A percentile compares a stretch with the other conserved stretches of the same genome.
These are phyloP conservation scores for Podosphaera xanthii DNA, from an alignment of 2,329 filamentous ascomycete genomes.

Conservation along the genomic window DNA sequence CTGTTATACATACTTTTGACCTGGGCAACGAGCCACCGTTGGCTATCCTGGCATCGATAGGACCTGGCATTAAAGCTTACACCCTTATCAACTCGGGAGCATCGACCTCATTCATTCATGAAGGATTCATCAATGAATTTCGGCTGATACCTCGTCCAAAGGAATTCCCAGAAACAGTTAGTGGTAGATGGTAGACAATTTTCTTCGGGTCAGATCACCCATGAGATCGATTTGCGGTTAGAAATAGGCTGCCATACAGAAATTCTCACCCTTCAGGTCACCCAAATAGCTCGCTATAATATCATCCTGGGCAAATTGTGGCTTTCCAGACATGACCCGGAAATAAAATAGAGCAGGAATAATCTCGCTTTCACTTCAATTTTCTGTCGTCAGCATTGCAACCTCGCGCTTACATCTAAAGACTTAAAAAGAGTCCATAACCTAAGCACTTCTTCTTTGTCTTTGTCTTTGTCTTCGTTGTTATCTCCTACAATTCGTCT, in stretches of 20 bases:
- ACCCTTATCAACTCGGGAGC: neutral
- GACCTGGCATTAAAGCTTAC: constrained; percentile 23
- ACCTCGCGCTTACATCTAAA: no score
- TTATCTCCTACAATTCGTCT: no score
- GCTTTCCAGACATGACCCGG: neutral
- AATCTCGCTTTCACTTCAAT: neutral
- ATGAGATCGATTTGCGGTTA: no score
- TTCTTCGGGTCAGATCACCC: no score
- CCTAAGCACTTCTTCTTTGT: no score
- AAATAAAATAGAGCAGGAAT: neutral
- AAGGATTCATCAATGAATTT: neutral
- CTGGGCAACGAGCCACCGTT: no score
- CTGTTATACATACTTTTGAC: no score
- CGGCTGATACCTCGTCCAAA: neutral
- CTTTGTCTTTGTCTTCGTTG: no score
- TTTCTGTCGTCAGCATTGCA: no score
- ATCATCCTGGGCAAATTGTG: neutral
- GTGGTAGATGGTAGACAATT: neutral
- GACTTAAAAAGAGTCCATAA: no score
- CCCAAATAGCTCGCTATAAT: neutral
- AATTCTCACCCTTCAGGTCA: neutral
- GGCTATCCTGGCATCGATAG: constrained; percentile 40
- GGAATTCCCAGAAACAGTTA: neutral
- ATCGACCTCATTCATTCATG: neutral
- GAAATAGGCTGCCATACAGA: no score